phyloP scores from a whole-genome alignment of 352 stramenopile genomes.

The Discostella stelligera region DNA sequence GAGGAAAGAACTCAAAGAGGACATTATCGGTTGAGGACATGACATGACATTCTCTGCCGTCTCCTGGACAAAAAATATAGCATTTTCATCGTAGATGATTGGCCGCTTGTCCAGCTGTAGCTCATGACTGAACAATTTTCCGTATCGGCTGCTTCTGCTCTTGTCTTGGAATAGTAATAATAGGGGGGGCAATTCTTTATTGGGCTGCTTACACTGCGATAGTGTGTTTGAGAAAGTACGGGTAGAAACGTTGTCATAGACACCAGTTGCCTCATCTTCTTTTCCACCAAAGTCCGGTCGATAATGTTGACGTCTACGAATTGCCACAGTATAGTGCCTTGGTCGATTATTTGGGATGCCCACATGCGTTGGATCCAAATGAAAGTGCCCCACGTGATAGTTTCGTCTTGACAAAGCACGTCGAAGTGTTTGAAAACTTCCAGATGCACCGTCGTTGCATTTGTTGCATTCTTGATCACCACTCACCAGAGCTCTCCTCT shows the following conservation, averaged over 20 bases:
- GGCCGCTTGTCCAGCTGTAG: slow-evolving; percentile 21
- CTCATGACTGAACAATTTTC: slow-evolving; percentile 28
- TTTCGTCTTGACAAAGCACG: slow-evolving; percentile 43
- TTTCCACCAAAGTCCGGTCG: not conserved
- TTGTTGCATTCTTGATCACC: slow-evolving; percentile 5
- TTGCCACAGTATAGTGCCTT: slow-evolving; percentile 69
- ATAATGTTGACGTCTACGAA: slow-evolving; percentile 21
- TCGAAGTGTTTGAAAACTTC: slow-evolving; percentile 51
- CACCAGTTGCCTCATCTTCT: slow-evolving; percentile 2
- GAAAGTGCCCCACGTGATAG: slow-evolving; percentile 68
- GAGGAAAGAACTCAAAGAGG: slow-evolving; percentile 26
- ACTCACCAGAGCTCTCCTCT: not conserved
- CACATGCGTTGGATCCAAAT: slow-evolving; percentile 71
- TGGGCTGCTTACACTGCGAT: not conserved
- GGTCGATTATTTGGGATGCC: slow-evolving; percentile 76
- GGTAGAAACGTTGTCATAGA: not conserved
- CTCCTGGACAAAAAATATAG: not conserved
- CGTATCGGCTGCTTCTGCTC: not conserved
- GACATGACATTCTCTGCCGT: not conserved
- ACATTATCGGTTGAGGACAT: not conserved
- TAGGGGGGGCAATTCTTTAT: not conserved
- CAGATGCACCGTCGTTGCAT: not conserved
- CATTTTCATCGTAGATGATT: slow-evolving; percentile 20
- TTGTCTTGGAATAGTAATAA: slow-evolving; percentile 4
- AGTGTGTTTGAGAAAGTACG: not conserved